Base-by-base conservation (phyloP, 2,329 filamentous ascomycete genomes). In the Verticillium tricorpus region DNA sequence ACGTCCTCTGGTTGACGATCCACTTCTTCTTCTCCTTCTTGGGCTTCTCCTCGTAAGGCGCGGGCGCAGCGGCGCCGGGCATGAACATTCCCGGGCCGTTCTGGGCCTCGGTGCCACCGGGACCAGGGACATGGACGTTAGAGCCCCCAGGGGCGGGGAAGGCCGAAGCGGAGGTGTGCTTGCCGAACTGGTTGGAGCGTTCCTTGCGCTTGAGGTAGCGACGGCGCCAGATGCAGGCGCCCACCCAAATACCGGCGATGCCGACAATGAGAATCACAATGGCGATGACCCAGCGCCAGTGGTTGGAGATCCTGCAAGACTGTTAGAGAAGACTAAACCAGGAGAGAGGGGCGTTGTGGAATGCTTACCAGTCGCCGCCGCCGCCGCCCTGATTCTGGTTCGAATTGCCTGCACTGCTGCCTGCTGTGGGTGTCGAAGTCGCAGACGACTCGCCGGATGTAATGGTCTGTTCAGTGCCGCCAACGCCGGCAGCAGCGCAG, bases 271-370 rank as follows among this genome's bases (percentile, higher is more conserved):
- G 81, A 64, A 94, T 78, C 66, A 92, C 87, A 60, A 95, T 81
- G 82, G 95, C 92, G 65, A 94, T 82, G 56, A 96, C 85, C 91
- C 91, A 96, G 78, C 87, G 83, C 79, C 85, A 92, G 74, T 94
- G 91, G 32, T 79, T 82, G 8, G 83, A 81, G 58, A 91, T 76
- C 89, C 90, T 92, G 64, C 6, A 37, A 45, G 7, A n/a, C 15
- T 9, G 32, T 58, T 58, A 60, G n/a, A 58, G 17, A 31, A 52
- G 25, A 40, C 57, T 50, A 25, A 14, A 11, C 3, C 4, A 61
- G 31, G 58, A 35, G 56, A 25, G 55, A 37, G 7, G 19, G 15
- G 4, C 12, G 6, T 39, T 68, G 69, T 59, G 45, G 31, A 15
- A 14, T 56, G 61, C 79, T 69, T 76, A 85, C 83, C 83, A 85